phyloP scores from a whole-genome alignment of 2,329 filamentous ascomycete species.

The Albifimbria verrucaria region DNA sequence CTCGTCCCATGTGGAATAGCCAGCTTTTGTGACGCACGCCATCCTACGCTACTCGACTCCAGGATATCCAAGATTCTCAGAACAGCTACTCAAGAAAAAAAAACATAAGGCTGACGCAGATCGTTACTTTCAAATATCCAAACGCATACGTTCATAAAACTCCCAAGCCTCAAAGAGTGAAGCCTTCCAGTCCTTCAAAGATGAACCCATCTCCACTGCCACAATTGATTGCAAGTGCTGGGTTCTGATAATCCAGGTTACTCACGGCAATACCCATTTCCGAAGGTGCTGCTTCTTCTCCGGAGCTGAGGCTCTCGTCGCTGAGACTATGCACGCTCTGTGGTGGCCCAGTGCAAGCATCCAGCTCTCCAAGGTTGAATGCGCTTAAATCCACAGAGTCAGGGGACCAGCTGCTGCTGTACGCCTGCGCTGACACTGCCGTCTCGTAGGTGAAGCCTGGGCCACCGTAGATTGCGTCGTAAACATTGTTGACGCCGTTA shows the following conservation, averaged over 20 bases:
- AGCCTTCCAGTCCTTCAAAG: conserved; percentile 20
- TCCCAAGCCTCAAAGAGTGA: conserved; percentile 15
- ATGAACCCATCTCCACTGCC: conserved; percentile 17
- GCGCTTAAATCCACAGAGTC: conserved; percentile 54
- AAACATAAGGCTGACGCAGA: no score
- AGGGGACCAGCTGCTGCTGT: conserved; percentile 49
- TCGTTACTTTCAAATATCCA: background rate
- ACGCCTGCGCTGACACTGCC: conserved; percentile 37
- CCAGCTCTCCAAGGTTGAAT: conserved; percentile 50
- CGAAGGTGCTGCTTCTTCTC: conserved; percentile 46
- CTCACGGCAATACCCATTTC: conserved; percentile 43
- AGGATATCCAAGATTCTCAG: no score
- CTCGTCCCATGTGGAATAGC: no score
- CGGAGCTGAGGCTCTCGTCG: conserved; percentile 56
- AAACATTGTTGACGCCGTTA: conserved; percentile 77
- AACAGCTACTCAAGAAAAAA: no score
- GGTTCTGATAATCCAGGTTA: conserved; percentile 28
- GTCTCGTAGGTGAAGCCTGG: conserved; percentile 46
- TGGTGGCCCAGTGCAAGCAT: conserved; percentile 36
- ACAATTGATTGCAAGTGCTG: conserved; percentile 17
- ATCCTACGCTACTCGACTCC: no score
- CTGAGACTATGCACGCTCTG: conserved; percentile 55
- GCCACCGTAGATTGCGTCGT: conserved; percentile 76
- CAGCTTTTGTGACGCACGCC: no score
- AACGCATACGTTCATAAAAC: background rate